Evolutionary conservation across 306 rosid genomes (phyloP).

Genomic region (Vigna nakashimae): DNA sequence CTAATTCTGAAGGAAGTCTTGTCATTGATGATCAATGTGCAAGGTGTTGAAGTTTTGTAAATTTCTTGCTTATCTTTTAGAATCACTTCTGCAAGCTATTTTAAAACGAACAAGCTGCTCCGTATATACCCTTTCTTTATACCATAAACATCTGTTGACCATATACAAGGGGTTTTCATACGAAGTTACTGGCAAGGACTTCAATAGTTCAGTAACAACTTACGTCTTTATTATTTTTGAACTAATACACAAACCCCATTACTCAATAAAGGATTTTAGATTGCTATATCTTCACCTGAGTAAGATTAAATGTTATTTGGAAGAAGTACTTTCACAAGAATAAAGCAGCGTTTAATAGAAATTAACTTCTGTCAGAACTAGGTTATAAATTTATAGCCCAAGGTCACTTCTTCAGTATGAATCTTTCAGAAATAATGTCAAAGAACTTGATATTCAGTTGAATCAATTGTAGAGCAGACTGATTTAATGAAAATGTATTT

Average conservation of each 20-base stretch:
- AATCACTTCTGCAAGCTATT: not conserved
- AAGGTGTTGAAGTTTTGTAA: not conserved
- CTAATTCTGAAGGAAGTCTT: conserved; percentile 3
- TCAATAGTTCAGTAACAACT: not conserved
- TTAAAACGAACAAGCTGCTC: conserved; percentile 25
- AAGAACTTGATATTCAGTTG: not conserved
- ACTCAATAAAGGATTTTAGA: conserved; percentile 16
- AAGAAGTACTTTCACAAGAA: not conserved
- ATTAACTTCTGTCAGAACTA: not conserved
- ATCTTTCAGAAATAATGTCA: not conserved
- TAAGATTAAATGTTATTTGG: not conserved
- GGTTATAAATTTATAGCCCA: not conserved
- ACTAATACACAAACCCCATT: not conserved
- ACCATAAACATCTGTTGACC: conserved; percentile 2
- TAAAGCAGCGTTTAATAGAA: not conserved
- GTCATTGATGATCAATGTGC: not conserved
- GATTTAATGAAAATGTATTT: not conserved
- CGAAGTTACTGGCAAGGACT: not conserved
- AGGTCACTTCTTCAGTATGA: conserved; percentile 17
- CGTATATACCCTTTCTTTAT: not conserved
- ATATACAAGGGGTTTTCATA: not conserved
- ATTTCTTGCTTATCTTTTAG: conserved; percentile 7
- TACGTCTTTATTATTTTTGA: no score
- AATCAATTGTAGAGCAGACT: not conserved
- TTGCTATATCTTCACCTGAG: not conserved